phyloP scores from a whole-genome alignment of 164 flowering plant genomes.

The Vitis amurensis region DNA sequence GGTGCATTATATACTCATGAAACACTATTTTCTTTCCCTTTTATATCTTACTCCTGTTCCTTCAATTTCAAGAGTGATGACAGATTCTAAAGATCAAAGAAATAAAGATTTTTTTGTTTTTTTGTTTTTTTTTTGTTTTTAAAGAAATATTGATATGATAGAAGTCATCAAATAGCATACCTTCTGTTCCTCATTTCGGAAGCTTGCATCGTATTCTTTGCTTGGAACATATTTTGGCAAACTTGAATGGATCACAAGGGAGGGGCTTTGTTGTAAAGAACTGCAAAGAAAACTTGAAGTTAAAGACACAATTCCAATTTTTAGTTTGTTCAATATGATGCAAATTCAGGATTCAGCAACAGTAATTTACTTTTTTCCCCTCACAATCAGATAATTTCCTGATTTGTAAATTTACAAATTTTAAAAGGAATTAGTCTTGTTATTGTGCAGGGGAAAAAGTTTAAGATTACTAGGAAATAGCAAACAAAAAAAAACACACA shows the following conservation, averaged over 20 bases:
- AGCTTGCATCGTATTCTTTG: constrained; percentile 61
- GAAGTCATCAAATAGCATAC: neutral
- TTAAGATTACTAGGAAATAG: neutral
- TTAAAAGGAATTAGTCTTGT: neutral
- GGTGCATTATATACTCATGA: too few species aligned
- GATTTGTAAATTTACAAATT: neutral
- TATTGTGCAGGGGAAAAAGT: neutral
- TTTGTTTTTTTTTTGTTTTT: too few species aligned
- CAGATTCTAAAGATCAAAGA: neutral
- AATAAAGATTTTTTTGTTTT: neutral
- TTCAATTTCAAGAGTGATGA: neutral
- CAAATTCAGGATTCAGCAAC: neutral
- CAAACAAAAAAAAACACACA: neutral
- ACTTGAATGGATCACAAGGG: constrained; percentile 57
- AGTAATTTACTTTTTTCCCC: too few species aligned
- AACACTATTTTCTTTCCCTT: too few species aligned
- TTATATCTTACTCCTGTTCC: too few species aligned
- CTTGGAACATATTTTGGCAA: constrained; percentile 65
- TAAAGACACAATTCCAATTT: neutral
- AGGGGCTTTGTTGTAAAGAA: constrained; percentile 54
- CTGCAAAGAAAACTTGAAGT: constrained; percentile 24
- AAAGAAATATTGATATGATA: too few species aligned
- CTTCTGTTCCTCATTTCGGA: constrained; percentile 54
- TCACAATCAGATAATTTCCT: too few species aligned
- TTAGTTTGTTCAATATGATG: neutral